Percentiles rank a stretch among this genome's conserved stretches.
Evolutionary conservation across 1,139 yeast genomes (phyloP).

Genomic region (Meyerozyma athensensis): DNA sequence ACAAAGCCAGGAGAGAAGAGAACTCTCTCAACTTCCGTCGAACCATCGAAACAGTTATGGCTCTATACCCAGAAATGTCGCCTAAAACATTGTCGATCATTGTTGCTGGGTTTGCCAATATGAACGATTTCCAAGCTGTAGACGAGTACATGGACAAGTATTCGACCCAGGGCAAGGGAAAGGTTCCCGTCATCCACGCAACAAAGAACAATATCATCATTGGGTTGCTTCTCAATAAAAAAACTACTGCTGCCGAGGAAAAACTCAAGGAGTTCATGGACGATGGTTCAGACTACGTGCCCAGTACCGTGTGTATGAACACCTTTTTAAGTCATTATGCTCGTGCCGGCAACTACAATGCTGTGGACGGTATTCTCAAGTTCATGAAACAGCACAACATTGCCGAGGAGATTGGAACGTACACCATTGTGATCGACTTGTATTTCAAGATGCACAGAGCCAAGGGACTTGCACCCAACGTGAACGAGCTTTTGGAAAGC

Average conservation of each 20-base stretch:
- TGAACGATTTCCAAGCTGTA: constrained; percentile 30
- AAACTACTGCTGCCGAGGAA: constrained; percentile 31
- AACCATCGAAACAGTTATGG: constrained; percentile 26
- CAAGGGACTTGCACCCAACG: constrained; percentile 42
- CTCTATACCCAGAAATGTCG: constrained; percentile 20
- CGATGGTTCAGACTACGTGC: constrained; percentile 25
- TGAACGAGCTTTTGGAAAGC: constrained; percentile 30
- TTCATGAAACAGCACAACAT: constrained; percentile 39
- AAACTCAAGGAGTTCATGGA: constrained; percentile 25
- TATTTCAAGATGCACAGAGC: constrained; percentile 45
- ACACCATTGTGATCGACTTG: constrained; percentile 57
- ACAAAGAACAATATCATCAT: constrained; percentile 34
- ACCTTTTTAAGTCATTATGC: constrained; percentile 31
- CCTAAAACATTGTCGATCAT: constrained; percentile 29
- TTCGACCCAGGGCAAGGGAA: constrained; percentile 15
- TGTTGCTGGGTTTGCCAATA: constrained; percentile 34
- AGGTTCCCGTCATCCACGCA: constrained; percentile 23
- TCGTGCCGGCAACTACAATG: constrained; percentile 26
- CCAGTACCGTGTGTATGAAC: constrained; percentile 34
- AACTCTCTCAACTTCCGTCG: constrained; percentile 22
- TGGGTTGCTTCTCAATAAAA: constrained; percentile 29
- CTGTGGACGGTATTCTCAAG: constrained; percentile 35
- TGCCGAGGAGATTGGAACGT: constrained; percentile 60
- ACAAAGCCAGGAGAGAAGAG: constrained; percentile 14
- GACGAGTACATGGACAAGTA: constrained; percentile 22